Percentiles rank a stretch among this genome's conserved stretches.
phyloP scores from a whole-genome alignment of 495 filamentous ascomycete species.

The Neurospora sp. region DNA sequence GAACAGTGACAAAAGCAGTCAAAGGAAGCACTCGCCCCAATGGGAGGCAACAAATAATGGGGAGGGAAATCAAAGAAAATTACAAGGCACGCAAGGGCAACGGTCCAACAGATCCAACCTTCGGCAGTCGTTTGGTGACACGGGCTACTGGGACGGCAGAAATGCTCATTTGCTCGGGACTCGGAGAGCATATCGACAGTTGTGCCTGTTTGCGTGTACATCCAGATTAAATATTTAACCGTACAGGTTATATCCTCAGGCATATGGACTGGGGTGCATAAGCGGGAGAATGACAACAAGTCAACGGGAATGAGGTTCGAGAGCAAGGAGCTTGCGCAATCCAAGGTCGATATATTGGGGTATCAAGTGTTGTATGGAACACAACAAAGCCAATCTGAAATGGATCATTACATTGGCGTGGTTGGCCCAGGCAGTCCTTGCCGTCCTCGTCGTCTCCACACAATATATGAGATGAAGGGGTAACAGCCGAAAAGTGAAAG shows the following conservation, averaged over 20 bases:
- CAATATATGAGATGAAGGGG: background rate
- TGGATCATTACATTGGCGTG: background rate
- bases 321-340: background rate
- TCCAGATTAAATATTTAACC: constrained; percentile 11
- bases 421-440: background rate
- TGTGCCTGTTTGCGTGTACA: background rate
- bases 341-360: background rate
- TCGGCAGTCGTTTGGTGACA: constrained; percentile 12
- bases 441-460: background rate
- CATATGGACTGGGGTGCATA: constrained; percentile 9
- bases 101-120: background rate
- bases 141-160: background rate
- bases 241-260: constrained; percentile 4
- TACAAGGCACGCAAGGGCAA: background rate
- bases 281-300: constrained; percentile 1
- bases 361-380: background rate
- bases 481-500: background rate
- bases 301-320: background rate
- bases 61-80: background rate
- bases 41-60: background rate
- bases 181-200: background rate
- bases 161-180: constrained; percentile 9
- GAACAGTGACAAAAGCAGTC: background rate
- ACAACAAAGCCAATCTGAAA: background rate
- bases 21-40: background rate